A percentile compares a stretch with the other conserved stretches of the same genome.
Conservation (phyloP, 2,329 filamentous ascomycete genomes). For the Anthostomella pinea region DNA sequence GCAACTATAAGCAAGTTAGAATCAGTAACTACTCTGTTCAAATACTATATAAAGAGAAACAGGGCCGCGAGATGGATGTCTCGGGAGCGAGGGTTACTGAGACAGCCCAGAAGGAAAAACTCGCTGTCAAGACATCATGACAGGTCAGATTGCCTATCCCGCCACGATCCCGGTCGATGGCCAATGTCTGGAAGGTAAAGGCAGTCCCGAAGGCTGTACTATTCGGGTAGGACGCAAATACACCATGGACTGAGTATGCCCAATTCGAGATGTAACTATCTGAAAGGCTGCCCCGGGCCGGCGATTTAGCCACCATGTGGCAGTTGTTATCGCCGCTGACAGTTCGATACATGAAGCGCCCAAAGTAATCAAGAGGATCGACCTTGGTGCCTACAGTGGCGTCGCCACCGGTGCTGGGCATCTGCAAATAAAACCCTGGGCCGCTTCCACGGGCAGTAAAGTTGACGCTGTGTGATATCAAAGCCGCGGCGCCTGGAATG, state of each 20-base stretch:
- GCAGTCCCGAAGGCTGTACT: not conserved
- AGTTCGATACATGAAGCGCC: not conserved
- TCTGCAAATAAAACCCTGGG: not conserved
- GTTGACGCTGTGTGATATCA: not conserved
- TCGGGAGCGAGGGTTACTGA: too few relatives aligned
- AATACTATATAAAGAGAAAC: too few relatives aligned
- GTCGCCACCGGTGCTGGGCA: not conserved
- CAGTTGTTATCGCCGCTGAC: constrained; percentile 2
- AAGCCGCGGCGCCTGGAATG: not conserved
- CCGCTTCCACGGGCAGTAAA: not conserved
- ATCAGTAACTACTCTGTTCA: too few relatives aligned
- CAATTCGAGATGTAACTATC: constrained; percentile 1
- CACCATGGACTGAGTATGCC: not conserved
- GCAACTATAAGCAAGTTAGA: too few relatives aligned
- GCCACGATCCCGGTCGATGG: not conserved
- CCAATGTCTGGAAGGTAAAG: constrained; percentile 1
- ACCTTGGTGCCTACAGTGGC: not conserved
- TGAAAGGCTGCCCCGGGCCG: not conserved
- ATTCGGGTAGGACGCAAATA: constrained; percentile 1
- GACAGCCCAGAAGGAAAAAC: too few relatives aligned
- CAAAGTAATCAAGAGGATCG: constrained; percentile 1
- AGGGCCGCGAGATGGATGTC: too few relatives aligned
- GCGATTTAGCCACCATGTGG: not conserved
- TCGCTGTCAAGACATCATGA: too few relatives aligned
- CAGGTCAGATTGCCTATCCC: too few relatives aligned